Percentiles rank a stretch among this genome's conserved stretches.
phyloP scores from a whole-genome alignment of 2,329 filamentous ascomycete species.

The Pseudogymnoascus sp. region DNA sequence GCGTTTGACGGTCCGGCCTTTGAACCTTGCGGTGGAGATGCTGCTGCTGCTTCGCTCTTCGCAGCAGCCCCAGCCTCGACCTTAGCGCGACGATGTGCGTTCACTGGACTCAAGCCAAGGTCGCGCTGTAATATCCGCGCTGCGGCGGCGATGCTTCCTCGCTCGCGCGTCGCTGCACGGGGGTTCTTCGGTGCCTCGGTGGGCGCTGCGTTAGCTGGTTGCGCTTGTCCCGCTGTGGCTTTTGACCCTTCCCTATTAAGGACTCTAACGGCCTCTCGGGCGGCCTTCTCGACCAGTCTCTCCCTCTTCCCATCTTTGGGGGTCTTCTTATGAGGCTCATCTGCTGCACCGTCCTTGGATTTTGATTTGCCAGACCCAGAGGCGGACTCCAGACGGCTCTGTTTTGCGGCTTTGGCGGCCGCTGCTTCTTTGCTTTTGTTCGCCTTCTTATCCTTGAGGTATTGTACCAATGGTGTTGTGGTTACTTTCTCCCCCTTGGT shows the following conservation, averaged over 20 bases:
- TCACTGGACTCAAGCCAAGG: constrained; percentile 54
- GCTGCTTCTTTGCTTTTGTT: constrained; percentile 54
- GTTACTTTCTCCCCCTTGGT: constrained; percentile 50
- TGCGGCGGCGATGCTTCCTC: constrained; percentile 48
- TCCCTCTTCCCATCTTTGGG: constrained; percentile 56
- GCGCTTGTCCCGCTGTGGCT: constrained; percentile 37
- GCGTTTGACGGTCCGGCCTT: constrained; percentile 21
- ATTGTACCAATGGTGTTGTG: constrained; percentile 84
- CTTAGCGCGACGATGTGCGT: constrained; percentile 52
- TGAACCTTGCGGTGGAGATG: constrained; percentile 8
- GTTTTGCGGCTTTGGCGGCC: constrained; percentile 47
- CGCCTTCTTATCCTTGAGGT: constrained; percentile 84
- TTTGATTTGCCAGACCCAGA: constrained; percentile 40
- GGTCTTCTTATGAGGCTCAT: constrained; percentile 44
- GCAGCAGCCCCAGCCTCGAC: constrained; percentile 36
- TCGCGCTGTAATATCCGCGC: constrained; percentile 59
- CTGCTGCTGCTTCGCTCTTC: constrained; percentile 23
- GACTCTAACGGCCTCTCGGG: constrained; percentile 55
- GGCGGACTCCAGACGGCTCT: constrained; percentile 44
- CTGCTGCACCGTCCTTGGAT: constrained; percentile 17
- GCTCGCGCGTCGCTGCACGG: constrained; percentile 36
- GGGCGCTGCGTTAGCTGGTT: constrained; percentile 31
- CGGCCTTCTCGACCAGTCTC: constrained; percentile 53
- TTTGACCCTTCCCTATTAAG: constrained; percentile 51
- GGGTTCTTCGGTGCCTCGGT: constrained; percentile 45